Evolutionary conservation across 306 rosid species (phyloP), one percentile per base, ranked within the genome.

Genomic region (Chamaecrista fasciculata): DNA sequence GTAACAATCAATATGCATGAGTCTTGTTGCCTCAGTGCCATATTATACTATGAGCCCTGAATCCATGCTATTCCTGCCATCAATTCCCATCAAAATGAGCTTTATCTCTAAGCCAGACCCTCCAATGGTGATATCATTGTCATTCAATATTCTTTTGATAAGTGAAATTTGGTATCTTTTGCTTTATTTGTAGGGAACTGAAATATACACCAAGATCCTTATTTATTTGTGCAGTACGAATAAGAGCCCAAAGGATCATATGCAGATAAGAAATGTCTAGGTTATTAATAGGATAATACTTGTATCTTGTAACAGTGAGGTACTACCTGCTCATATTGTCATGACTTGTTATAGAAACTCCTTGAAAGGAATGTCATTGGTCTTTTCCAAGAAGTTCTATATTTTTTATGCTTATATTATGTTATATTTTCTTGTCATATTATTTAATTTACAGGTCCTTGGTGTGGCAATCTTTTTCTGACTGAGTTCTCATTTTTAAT

Each of bases 401-500:
- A 44, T 31, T 53, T 66, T n/a, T 25, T 53, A 29, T 9, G 0
- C 9, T 28, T 2, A 5, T 73, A 58, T 37, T 46, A 66, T 47
- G 18, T 37, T 62, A 48, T 63, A 21, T 40, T 23, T 33, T 56
- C 19, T 46, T 47, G 66, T 51, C 31, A 49, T 49, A 62, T 46
- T 56, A 47, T 40, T 21, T 20, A 53, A 24, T 18, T 34, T 66
- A 50, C 50, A 29, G 40, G 42, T 56, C 21, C 3, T 67, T 33
- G 10, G 33, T 67, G 50, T 65, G 67, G 24, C 68, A n/a, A 28
- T 80, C 47, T 76, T 48, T 47, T 21, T 31, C 37, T 21, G 10
- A 49, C 78, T 69, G 59, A 79, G 70, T 63, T 62, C 20, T 20
- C 49, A 51, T 25, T 60, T 62, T 71, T 73, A 34, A 64, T 26